Base-by-base conservation (phyloP, 306 rosid genomes). In the Betula pendula region DNA sequence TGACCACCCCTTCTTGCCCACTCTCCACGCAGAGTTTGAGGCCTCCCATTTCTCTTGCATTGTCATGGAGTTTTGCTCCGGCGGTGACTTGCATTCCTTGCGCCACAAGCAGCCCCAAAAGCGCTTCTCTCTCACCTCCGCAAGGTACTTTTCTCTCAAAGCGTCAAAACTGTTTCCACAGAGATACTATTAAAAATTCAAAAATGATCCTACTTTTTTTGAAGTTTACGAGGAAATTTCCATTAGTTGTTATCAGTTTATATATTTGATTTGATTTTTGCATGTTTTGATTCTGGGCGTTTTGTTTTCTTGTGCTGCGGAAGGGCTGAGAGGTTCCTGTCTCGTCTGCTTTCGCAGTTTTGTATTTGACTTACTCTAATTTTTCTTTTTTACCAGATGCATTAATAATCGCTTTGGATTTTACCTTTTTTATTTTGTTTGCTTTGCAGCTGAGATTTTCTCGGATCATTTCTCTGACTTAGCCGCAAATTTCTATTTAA, bases 51-150 rank as follows among this genome's bases (percentile, higher is more conserved):
- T 87, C 81, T 92, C 99, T 17, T 95, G 99, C 87, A 86, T 95
- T 86, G 99, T 95, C 20, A 95, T 95, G 97, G 99, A 95, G 94
- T 95, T 80, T 69, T 92, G 99, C 20, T 87, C 94, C 68, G 97
- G 98, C 27, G 99, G 99, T 0, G 99, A 95, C 74, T 77, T 95
- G 77, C 99, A 95, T 81, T 91, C 99, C 3, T 93, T 95, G 56
- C 81, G 96, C 20, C 97, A 92, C 66, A 89, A 73, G 13, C 93
- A 88, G 79, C 94, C 87, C 4, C 84, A 82, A 40, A 84, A 85
- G 5, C 96, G 99, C 55, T 95, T 95, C 84, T 83, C 98, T 78
- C 89, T 89, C 78, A 66, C 69, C 80, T 89, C 98, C 9, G 92
- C 99, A 1, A 91, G 99, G 99, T 94, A 86, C 53, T 66, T 38